phyloP scores from a whole-genome alignment of 2,329 filamentous ascomycete genomes.

The Calycina marina region DNA sequence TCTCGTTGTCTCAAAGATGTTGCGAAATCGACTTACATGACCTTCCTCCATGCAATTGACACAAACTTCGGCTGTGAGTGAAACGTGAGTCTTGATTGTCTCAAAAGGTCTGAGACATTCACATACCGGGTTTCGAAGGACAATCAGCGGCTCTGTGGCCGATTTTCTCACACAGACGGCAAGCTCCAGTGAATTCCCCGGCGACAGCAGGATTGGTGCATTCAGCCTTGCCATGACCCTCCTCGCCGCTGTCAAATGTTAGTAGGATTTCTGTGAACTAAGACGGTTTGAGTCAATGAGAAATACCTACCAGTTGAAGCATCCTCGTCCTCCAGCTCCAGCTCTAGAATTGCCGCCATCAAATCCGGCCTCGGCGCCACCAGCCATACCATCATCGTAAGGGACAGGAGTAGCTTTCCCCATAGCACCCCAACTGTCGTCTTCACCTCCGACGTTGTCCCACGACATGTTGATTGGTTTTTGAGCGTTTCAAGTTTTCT shows the following conservation, averaged over 20 bases:
- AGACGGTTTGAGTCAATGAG: too few species aligned
- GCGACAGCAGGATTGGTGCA: conserved; percentile 39
- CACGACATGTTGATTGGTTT: conserved; percentile 17
- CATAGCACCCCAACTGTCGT: conserved; percentile 2
- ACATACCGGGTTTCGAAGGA: too few species aligned
- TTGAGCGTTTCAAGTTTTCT: too few species aligned
- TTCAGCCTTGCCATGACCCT: conserved; percentile 41
- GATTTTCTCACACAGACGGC: conserved; percentile 38
- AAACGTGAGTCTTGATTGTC: too few species aligned
- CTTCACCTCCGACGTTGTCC: conserved; percentile 9
- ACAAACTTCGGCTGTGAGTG: conserved; percentile 39
- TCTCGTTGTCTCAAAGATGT: too few species aligned
- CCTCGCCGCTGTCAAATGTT: conserved; percentile 28
- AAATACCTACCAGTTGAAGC: conserved; percentile 21
- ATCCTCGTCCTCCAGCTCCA: conserved; percentile 11
- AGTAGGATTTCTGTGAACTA: neutral
- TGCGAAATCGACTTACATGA: too few species aligned
- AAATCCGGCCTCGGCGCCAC: conserved; percentile 3
- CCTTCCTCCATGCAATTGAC: conserved; percentile 48
- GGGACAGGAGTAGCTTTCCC: conserved; percentile 2
- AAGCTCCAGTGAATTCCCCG: conserved; percentile 37
- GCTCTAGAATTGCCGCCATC: conserved; percentile 5
- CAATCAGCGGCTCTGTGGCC: conserved; percentile 49
- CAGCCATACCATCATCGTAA: conserved; percentile 1
- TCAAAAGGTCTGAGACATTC: too few species aligned